Base-by-base conservation (phyloP, 2,329 filamentous ascomycete species). In the Aspergillus sp. region DNA sequence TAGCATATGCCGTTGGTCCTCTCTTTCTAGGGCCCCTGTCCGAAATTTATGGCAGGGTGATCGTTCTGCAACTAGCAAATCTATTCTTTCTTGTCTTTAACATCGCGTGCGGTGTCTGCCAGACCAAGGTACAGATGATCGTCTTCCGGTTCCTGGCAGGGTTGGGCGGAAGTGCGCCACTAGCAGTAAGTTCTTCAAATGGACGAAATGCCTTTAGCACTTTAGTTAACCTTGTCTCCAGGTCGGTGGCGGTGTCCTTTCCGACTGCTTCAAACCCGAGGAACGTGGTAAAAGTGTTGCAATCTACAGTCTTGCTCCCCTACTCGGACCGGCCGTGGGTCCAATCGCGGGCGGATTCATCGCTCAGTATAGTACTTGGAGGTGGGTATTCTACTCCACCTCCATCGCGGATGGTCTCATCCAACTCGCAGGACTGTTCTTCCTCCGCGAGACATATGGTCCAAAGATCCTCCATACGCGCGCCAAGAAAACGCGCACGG, bases 301-400 rank as follows among this genome's bases (percentile, higher is more conserved):
- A 2, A 73, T 85, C 35, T 85, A 84, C 66, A 78, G 72, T 43
- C 70, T 85, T 1, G 77, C 76, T 1, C 82, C 82, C 0, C 69
- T 86, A 0, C 73, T 86, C 0, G 83, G 82, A 0, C 82, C 82
- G 3, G 80, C 80, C 0, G 67, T 85, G 4, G 83, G 82, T 0
- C 83, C 83, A 0, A 78, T 86, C 2, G 75, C 76, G 0, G 82
- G 82, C 7, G 82, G 79, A 0, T 86, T 81, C 59, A 80, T 86
- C 27, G 73, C 80, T 0, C 67, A 83, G 55, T 51, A 77, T 70
- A 79, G 75, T 5, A 80, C 76, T 1, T 88, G 85, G 85, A 75
- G 83, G 35, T 88, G 85, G 85, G 78, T 80, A 5, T 88, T 88
- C 67, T 86, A 78, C 66, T 73, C 79, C 0, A 84, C 81, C 0